phyloP scores from a whole-genome alignment of 2,329 filamentous ascomycete genomes.

The Fusarium gaditjirri region DNA sequence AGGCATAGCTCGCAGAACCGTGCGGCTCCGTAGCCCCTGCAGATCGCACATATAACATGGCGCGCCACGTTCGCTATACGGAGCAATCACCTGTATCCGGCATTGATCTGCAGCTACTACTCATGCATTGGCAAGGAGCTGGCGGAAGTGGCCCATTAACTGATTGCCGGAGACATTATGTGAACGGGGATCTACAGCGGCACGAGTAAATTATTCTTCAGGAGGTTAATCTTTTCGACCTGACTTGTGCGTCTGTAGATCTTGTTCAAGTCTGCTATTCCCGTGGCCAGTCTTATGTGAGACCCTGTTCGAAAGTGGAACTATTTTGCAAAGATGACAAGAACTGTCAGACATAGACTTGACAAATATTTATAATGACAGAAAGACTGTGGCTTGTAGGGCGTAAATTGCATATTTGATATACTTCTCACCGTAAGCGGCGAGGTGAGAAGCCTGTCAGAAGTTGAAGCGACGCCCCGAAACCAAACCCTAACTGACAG shows the following conservation, averaged over 20 bases:
- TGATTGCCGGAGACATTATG: neutral
- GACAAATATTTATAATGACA: neutral
- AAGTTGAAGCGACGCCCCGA: neutral
- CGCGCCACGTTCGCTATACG: neutral
- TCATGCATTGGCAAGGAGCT: neutral
- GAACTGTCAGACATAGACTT: neutral
- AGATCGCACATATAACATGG: neutral
- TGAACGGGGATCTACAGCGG: neutral
- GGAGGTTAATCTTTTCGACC: neutral
- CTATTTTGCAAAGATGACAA: neutral
- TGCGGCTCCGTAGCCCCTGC: constrained; percentile 10
- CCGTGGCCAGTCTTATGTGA: neutral
- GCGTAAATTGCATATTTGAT: neutral
- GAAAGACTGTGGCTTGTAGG: neutral
- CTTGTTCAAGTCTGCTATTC: neutral
- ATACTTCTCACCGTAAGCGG: neutral
- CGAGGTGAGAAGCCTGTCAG: neutral
- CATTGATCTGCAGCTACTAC: neutral
- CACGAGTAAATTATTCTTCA: neutral
- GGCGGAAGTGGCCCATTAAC: neutral
- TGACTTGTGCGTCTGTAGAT: neutral
- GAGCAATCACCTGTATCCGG: neutral
- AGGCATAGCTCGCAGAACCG: neutral
- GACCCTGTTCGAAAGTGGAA: neutral
- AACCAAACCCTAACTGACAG: neutral